A percentile compares a stretch with the other conserved stretches of the same genome.
phyloP scores from a whole-genome alignment of 768 basidiomycete genomes.

The Mycena capillaripes region DNA sequence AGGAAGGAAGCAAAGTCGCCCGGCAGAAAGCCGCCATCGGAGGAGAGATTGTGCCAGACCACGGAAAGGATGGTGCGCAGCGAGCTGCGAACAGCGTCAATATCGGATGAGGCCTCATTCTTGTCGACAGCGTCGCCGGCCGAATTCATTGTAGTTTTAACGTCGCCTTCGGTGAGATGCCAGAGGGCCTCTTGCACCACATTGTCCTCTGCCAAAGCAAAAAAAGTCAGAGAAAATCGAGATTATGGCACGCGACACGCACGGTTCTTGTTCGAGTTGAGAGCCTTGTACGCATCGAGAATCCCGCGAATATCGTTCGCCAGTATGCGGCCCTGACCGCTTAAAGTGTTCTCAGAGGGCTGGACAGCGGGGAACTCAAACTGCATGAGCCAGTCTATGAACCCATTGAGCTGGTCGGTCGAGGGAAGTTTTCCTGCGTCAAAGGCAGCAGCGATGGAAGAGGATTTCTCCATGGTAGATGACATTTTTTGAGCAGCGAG shows the following conservation, averaged over 20 bases:
- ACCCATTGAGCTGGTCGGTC: slow-evolving; percentile 54
- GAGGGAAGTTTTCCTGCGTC: slow-evolving; percentile 66
- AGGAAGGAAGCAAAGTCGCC: slow-evolving; percentile 74
- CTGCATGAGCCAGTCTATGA: slow-evolving; percentile 56
- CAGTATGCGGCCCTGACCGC: slow-evolving; percentile 53
- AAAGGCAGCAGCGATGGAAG: slow-evolving; percentile 62
- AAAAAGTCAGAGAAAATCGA: background rate
- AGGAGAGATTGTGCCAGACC: slow-evolving; percentile 50
- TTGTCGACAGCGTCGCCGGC: background rate
- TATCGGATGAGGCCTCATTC: slow-evolving; percentile 4
- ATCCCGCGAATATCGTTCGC: slow-evolving; percentile 52
- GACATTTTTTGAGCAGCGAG: background rate
- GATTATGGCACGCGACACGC: background rate
- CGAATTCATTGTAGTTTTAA: slow-evolving; percentile 7
- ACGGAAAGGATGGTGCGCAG: slow-evolving; percentile 27
- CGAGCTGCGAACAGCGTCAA: slow-evolving; percentile 23
- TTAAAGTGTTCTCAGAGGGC: slow-evolving; percentile 49
- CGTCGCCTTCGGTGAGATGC: slow-evolving; percentile 61
- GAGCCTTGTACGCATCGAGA: slow-evolving; percentile 57
- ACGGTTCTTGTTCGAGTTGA: slow-evolving; percentile 62
- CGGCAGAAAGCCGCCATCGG: slow-evolving; percentile 67
- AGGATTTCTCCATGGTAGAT: slow-evolving; percentile 57
- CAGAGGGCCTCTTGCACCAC: slow-evolving; percentile 62
- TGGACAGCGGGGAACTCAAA: slow-evolving; percentile 48
- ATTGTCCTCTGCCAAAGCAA: slow-evolving; percentile 55